phyloP scores from a whole-genome alignment of 1,139 yeast species.

The Nakaseomyces bracarensis region DNA sequence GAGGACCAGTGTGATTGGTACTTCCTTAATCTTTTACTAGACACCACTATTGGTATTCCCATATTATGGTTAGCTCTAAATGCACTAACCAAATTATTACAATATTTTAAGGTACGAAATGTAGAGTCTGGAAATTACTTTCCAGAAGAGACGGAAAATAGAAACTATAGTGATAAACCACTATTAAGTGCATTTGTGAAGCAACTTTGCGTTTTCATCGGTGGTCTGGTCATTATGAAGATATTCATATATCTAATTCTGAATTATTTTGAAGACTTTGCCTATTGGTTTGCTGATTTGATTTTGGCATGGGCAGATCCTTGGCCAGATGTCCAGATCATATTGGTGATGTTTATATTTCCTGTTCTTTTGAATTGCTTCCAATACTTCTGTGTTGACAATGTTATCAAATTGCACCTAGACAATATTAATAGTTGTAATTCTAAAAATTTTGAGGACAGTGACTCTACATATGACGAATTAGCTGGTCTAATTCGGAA shows the following conservation, averaged over 20 bases:
- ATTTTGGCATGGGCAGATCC: conserved; percentile 70
- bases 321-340: conserved; percentile 74
- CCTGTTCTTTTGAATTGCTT: conserved; percentile 76
- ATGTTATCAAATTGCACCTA: conserved; percentile 60
- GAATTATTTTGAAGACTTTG: conserved; percentile 41
- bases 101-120: conserved; percentile 42
- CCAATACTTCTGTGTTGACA: conserved; percentile 80
- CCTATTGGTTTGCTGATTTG: conserved; percentile 44
- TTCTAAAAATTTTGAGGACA: conserved; percentile 5
- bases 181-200: conserved; percentile 48
- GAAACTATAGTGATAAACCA: conserved; percentile 43
- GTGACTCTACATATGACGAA: neutral
- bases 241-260: conserved; percentile 47
- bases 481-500: neutral
- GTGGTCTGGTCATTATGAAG: conserved; percentile 52
- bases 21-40: conserved; percentile 76
- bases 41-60: conserved; percentile 93
- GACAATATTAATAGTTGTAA: conserved; percentile 1
- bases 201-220: conserved; percentile 62
- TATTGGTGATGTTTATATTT: conserved; percentile 75
- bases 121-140: conserved; percentile 75
- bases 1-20: conserved; percentile 83
- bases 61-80: conserved; percentile 52
- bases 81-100: conserved; percentile 42
- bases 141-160: conserved; percentile 8